Evolutionary conservation across 192 early-diverging fungal species (phyloP).

Genomic region (Chytriomyces hyalinus): DNA sequence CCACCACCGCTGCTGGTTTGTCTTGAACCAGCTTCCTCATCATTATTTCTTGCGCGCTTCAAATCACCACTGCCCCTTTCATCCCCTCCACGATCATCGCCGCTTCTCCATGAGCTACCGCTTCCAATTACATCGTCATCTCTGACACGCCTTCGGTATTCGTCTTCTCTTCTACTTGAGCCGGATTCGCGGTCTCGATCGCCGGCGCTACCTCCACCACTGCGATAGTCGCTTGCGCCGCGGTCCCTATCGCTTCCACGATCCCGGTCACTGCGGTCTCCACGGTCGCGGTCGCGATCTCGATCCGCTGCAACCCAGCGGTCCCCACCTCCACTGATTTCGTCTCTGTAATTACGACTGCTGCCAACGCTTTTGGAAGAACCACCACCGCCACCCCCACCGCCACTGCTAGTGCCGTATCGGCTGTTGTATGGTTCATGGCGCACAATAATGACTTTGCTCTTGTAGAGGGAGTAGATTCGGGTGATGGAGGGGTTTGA

Average conservation of each 20-base stretch:
- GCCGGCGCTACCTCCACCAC: no score
- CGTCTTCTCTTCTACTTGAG: neutral
- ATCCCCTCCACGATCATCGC: neutral
- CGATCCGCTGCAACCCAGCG: neutral
- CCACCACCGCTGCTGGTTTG: neutral
- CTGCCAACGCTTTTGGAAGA: no score
- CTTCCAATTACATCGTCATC: neutral
- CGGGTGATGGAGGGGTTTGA: conserved; percentile 25
- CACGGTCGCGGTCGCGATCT: conserved; percentile 6
- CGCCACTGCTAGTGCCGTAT: neutral
- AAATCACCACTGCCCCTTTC: neutral
- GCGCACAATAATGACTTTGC: conserved; percentile 33
- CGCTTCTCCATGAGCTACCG: conserved; percentile 2
- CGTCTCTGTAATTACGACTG: no score
- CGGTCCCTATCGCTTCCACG: conserved; percentile 6
- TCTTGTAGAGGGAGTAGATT: conserved; percentile 19
- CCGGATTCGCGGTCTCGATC: no score
- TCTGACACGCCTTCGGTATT: neutral
- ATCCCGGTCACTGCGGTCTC: conserved; percentile 4
- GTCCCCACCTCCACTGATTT: neutral
- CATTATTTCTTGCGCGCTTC: conserved; percentile 17
- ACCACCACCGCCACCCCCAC: neutral
- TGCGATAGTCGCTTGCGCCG: neutral
- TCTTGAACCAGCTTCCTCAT: neutral
- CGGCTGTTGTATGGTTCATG: conserved; percentile 31